Percentiles rank a stretch among this genome's conserved stretches.
Evolutionary conservation across 495 filamentous ascomycete species (phyloP).

Genomic region (Amphirosellinia nigrospora): DNA sequence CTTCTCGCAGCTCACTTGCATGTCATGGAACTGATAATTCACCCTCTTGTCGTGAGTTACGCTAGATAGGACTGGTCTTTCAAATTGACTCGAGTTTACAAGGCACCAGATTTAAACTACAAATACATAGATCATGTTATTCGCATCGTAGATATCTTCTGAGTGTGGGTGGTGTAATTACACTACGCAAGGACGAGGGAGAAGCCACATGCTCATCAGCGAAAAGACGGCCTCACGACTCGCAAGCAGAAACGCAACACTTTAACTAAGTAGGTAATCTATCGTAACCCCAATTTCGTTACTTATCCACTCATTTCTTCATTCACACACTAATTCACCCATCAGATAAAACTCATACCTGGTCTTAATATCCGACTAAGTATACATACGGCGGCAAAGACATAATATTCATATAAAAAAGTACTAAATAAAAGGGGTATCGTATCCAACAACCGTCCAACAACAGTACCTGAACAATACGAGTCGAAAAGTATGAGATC

Average conservation of each 20-base stretch:
- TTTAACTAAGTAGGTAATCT: too few species aligned
- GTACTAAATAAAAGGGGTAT: constrained; percentile 25
- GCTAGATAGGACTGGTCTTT: not conserved
- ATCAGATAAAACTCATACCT: not conserved
- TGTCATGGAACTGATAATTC: not conserved
- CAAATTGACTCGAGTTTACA: not conserved
- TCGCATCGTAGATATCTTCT: not conserved
- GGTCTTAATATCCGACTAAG: constrained; percentile 5
- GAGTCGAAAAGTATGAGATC: not conserved
- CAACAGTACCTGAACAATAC: not conserved
- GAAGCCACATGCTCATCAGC: not conserved
- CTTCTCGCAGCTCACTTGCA: not conserved
- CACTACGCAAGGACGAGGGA: not conserved
- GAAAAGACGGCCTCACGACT: not conserved
- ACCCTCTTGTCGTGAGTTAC: not conserved
- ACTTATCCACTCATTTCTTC: too few species aligned
- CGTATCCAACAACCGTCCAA: constrained; percentile 22
- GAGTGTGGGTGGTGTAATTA: not conserved
- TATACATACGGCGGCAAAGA: not conserved
- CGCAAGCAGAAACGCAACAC: too few species aligned
- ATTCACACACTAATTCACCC: not conserved
- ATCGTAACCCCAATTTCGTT: too few species aligned
- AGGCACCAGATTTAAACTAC: not conserved
- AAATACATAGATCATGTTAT: not conserved
- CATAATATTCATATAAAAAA: constrained; percentile 1